Conservation (phyloP, 2,329 filamentous ascomycete genomes). For the Aureobasidium sp. region DNA sequence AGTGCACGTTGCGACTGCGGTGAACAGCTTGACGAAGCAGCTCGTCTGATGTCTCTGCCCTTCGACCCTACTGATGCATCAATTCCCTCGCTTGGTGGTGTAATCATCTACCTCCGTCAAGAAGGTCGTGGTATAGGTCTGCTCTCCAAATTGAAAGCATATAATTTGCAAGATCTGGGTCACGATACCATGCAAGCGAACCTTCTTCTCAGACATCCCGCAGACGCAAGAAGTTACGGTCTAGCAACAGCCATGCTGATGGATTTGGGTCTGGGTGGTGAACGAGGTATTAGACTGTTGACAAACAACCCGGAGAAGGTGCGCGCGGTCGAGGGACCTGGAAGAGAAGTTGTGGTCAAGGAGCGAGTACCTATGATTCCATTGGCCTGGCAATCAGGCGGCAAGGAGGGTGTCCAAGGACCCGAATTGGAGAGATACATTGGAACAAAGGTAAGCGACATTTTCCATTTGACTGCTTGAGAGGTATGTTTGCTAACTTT, state of each 20-base stretch:
- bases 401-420: slow-evolving; percentile 72
- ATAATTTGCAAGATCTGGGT: slow-evolving; percentile 93
- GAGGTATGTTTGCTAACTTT: slow-evolving; percentile 18
- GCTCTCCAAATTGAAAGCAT: slow-evolving; percentile 93
- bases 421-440: slow-evolving; percentile 90
- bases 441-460: slow-evolving; percentile 71
- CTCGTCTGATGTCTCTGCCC: slow-evolving; percentile 63
- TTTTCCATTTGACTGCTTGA: neutral
- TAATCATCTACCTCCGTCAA: slow-evolving; percentile 92
- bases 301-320: slow-evolving; percentile 99
- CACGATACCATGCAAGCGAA: slow-evolving; percentile 98
- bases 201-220: slow-evolving; percentile 79
- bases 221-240: slow-evolving; percentile 90
- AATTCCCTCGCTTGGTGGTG: slow-evolving; percentile 55
- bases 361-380: slow-evolving; percentile 95
- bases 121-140: slow-evolving; percentile 94
- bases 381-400: slow-evolving; percentile 77
- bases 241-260: slow-evolving; percentile 91
- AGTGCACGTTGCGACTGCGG: slow-evolving; percentile 96
- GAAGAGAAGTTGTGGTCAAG: slow-evolving; percentile 76
- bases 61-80: slow-evolving; percentile 7
- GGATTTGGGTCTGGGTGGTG: slow-evolving; percentile 66
- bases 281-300: slow-evolving; percentile 69
- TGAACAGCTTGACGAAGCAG: slow-evolving; percentile 94
- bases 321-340: slow-evolving; percentile 84